Evolutionary conservation across 495 filamentous ascomycete species (phyloP).

Genomic region (Cudoniella acicularis): DNA sequence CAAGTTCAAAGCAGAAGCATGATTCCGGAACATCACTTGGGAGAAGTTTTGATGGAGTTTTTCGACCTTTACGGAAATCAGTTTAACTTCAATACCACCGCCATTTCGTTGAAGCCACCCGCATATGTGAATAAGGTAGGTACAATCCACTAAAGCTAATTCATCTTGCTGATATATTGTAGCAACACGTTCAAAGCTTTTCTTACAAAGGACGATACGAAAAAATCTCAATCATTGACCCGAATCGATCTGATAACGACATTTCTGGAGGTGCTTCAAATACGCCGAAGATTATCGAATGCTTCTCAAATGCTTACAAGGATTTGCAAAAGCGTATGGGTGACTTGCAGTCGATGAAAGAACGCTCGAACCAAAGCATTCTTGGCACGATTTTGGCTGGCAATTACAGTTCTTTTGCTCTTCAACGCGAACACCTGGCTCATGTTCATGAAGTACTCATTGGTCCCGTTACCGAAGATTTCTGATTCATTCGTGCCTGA

Average conservation of each 20-base stretch:
- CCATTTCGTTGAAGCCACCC: constrained; percentile 72
- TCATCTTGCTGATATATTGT: background rate
- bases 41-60: constrained; percentile 77
- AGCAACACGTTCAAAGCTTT: constrained; percentile 25
- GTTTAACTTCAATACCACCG: constrained; percentile 62
- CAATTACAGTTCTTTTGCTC: constrained; percentile 64
- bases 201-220: constrained; percentile 44
- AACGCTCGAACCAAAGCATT: constrained; percentile 47
- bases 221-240: constrained; percentile 77
- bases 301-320: constrained; percentile 61
- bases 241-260: constrained; percentile 78
- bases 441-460: constrained; percentile 22
- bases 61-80: constrained; percentile 81
- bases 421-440: constrained; percentile 48
- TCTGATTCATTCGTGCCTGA: background rate
- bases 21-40: constrained; percentile 61
- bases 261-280: constrained; percentile 77
- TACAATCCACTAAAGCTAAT: constrained; percentile 5
- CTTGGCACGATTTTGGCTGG: constrained; percentile 64
- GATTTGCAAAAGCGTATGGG: constrained; percentile 56
- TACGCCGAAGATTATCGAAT: constrained; percentile 53
- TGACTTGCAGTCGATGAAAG: constrained; percentile 25
- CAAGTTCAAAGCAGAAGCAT: constrained; percentile 54
- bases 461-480: constrained; percentile 14
- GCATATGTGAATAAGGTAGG: constrained; percentile 69